phyloP scores from a whole-genome alignment of 495 filamentous ascomycete species.

The Staphylotrichum tortipilum region DNA sequence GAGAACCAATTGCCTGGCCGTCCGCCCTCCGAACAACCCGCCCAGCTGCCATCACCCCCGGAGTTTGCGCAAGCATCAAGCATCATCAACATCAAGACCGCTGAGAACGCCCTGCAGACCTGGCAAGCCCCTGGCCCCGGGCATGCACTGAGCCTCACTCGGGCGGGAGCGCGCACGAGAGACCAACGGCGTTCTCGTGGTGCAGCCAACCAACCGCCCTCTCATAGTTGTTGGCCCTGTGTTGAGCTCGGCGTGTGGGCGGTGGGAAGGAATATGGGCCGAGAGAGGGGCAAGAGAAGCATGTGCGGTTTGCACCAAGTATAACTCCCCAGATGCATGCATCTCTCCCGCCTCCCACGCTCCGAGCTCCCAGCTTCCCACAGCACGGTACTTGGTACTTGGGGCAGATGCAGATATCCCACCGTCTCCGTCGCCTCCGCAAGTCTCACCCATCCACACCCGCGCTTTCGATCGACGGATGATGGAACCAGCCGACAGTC shows the following conservation, averaged over 20 bases:
- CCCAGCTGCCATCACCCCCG: not conserved
- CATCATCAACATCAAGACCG: no score
- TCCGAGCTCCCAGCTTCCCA: no score
- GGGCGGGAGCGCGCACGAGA: not conserved
- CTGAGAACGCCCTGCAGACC: not conserved
- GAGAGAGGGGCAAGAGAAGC: no score
- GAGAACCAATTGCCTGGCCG: not conserved
- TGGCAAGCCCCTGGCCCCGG: constrained; percentile 1
- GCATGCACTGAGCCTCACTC: constrained; percentile 12
- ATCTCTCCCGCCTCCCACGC: not conserved
- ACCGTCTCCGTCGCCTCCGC: no score
- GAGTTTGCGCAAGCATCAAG: no score
- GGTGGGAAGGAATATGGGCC: no score
- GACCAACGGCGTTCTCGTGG: constrained; percentile 1
- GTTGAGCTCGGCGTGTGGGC: no score
- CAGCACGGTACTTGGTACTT: no score
- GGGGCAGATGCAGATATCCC: not conserved
- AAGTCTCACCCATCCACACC: no score
- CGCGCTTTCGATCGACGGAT: not conserved
- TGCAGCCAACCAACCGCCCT: constrained; percentile 11
- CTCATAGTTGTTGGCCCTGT: no score
- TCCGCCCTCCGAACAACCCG: constrained; percentile 1
- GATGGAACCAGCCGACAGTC: not conserved
- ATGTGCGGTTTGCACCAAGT: no score
- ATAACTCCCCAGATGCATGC: no score